Percentiles rank a stretch among this genome's conserved stretches.
phyloP scores from a whole-genome alignment of 2,329 filamentous ascomycete genomes.

The Trichoderma lentiforme region DNA sequence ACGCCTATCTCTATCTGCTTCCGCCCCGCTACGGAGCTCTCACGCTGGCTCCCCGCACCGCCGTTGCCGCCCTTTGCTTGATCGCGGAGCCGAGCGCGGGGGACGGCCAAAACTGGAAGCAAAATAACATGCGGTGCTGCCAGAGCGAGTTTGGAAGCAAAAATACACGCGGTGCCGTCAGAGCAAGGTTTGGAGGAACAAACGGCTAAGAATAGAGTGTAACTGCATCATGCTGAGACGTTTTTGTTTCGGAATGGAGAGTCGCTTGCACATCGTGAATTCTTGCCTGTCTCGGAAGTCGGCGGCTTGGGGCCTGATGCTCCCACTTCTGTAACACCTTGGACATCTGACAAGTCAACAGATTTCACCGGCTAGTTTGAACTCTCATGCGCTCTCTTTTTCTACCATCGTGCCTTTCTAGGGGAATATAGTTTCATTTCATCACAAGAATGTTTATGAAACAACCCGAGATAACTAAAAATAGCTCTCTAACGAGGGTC shows the following conservation, averaged over 20 bases:
- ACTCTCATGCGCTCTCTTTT: not conserved
- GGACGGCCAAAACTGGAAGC: constrained; percentile 8
- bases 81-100: not conserved
- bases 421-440: not conserved
- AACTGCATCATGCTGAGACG: not conserved
- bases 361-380: not conserved
- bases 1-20: not conserved
- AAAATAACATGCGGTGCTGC: not conserved
- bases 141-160: not conserved
- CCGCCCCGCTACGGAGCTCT: not conserved
- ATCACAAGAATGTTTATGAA: not conserved
- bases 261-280: not conserved
- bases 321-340: not conserved
- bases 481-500: not conserved
- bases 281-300: not conserved
- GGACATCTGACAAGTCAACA: not conserved
- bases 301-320: not conserved
- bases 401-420: not conserved
- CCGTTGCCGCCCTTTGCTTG: not conserved
- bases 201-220: not conserved
- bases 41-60: not conserved
- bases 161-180: not conserved
- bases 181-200: not conserved
- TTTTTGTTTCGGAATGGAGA: not conserved
- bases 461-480: not conserved